Base-by-base conservation (phyloP, 495 filamentous ascomycete genomes). In the Podospora sp. region DNA sequence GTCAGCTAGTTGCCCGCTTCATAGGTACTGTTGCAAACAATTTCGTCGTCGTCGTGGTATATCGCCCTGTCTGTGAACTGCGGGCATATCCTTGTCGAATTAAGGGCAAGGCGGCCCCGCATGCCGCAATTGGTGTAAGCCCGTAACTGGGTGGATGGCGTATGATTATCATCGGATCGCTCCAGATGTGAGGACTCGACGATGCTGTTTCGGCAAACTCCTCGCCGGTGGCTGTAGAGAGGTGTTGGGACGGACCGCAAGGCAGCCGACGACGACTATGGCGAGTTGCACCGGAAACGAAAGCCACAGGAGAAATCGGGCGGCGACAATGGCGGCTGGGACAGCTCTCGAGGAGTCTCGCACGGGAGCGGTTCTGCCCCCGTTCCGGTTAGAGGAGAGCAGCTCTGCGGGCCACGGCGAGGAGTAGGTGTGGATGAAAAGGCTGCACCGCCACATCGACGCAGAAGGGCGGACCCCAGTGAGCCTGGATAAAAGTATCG, bases 401-500 rank as follows among this genome's bases (percentile, higher is more conserved):
- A 53, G 18, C 50, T 6, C 12, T 36, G 33, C 6, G 5, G 33
- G 33, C 12, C 33, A 5, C 33, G 5, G 33, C 12, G 33, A 36
- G 40, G 16, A 46, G 40, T 2, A 33, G 29, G 29, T 33, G 9
- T 18, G 4, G 16, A 46, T 26, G 57, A 25, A 59, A 29, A 35
- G n/a, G 57, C 29, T 20, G 36, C 16, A 65, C 53, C 53, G 63
- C 55, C 63, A 58, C 55, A 58, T 40, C 16, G 55, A 50, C 21
- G 33, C 55, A 49, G 27, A 20, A 46, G 29, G 29, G 29, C 26
- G n/a, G 50, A 51, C 21, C 21, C 52, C 14, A 24, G 25, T 11
- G 51, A 24, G 21, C 20, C 36, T 53, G 65, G 65, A 25, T 36
- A 61, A 66, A 52, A 8, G 65, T 66, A 66, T 53, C 46, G 24